These are phyloP conservation scores for Pythium volutum DNA, from an alignment of 352 stramenopile genomes.

Conservation along the genomic window DNA sequence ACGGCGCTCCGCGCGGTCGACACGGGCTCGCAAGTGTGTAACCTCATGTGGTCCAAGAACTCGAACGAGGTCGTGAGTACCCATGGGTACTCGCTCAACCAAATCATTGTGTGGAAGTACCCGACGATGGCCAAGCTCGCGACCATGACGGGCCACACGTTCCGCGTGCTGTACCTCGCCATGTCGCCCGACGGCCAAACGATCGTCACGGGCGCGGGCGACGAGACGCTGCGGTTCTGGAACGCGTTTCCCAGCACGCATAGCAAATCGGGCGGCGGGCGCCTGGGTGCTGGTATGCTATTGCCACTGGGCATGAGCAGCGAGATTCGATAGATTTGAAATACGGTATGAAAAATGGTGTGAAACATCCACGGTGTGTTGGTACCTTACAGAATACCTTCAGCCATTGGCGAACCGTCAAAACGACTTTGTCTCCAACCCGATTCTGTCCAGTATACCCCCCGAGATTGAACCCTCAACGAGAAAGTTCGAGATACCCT, in stretches of 20 bases:
- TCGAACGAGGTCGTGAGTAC: constrained; percentile 98
- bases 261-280: constrained; percentile 36
- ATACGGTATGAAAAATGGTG: neutral
- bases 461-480: too few species aligned
- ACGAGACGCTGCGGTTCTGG: constrained; percentile 98
- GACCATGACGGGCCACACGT: constrained; percentile 95
- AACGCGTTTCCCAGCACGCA: constrained; percentile 93
- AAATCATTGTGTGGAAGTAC: constrained; percentile 98
- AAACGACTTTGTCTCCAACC: too few species aligned
- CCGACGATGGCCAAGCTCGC: constrained; percentile 95
- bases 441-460: too few species aligned
- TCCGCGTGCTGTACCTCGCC: constrained; percentile 95
- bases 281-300: constrained; percentile 53
- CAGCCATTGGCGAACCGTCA: too few species aligned
- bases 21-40: constrained; percentile 96
- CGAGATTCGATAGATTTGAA: constrained; percentile 52
- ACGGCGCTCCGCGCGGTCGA: constrained; percentile 91
- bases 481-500: too few species aligned
- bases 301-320: constrained; percentile 49
- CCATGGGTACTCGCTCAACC: constrained; percentile 98
- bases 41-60: constrained; percentile 97
- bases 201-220: constrained; percentile 96
- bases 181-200: constrained; percentile 96
- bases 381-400: too few species aligned
- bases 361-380: too few species aligned